phyloP scores from a whole-genome alignment of 2,329 filamentous ascomycete species.

The Domatiomyces catenatus region DNA sequence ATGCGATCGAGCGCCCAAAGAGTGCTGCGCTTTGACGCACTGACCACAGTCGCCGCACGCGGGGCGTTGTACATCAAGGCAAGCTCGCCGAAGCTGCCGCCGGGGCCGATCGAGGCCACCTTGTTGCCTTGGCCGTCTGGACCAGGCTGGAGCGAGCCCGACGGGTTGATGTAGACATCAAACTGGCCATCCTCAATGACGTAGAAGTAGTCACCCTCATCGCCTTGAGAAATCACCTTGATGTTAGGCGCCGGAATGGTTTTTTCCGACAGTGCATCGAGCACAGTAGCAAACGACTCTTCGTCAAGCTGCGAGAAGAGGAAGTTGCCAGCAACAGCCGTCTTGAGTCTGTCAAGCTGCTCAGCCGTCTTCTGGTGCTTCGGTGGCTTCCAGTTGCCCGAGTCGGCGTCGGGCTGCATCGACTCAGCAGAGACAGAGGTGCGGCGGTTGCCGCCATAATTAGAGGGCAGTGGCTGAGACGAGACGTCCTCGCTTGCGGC shows the following conservation, averaged over 20 bases:
- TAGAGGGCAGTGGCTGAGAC: conserved; percentile 48
- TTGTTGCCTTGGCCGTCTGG: conserved; percentile 67
- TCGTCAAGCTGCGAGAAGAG: conserved; percentile 90
- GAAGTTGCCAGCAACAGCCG: conserved; percentile 77
- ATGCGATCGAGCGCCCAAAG: conserved; percentile 91
- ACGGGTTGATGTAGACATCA: conserved; percentile 74
- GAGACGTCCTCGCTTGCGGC: conserved; percentile 36
- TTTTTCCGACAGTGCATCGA: conserved; percentile 86
- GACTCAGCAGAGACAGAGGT: conserved; percentile 96
- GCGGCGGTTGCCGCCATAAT: conserved; percentile 74
- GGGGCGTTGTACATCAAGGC: conserved; percentile 98
- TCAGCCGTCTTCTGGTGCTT: conserved; percentile 68
- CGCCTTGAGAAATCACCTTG: conserved; percentile 87
- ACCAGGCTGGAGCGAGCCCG: conserved; percentile 63
- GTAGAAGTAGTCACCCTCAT: conserved; percentile 95
- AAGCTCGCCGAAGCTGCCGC: conserved; percentile 89
- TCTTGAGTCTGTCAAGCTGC: conserved; percentile 63
- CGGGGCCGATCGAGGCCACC: conserved; percentile 67
- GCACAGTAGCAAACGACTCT: conserved; percentile 72
- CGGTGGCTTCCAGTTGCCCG: conserved; percentile 83
- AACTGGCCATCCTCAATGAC: conserved; percentile 84
- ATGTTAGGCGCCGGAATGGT: conserved; percentile 81
- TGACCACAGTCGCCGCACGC: conserved; percentile 83
- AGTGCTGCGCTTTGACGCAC: conserved; percentile 59
- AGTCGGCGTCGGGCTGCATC: conserved; percentile 70